A percentile compares a stretch with the other conserved stretches of the same genome.
These are phyloP conservation scores for Toxoplasma gondii DNA, from an alignment of 169 alveolate species.

Conservation along the genomic window DNA sequence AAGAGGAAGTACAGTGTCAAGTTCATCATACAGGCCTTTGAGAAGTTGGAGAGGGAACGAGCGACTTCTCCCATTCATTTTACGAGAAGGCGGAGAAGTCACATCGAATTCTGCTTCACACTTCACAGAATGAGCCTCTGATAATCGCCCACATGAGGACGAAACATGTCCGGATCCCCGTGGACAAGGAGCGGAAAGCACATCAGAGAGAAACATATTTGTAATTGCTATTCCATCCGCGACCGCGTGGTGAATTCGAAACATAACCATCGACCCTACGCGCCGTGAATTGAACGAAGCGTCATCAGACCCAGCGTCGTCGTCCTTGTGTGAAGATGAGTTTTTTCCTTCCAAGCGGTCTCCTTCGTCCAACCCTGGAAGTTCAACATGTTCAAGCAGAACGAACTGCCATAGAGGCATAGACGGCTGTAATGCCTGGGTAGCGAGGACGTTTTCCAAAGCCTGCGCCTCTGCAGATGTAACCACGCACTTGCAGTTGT, in stretches of 20 bases:
- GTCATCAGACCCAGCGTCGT: neutral
- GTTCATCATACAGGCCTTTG: too few species aligned
- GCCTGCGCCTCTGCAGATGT: constrained; percentile 38
- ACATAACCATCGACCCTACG: constrained; percentile 48
- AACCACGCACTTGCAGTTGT: neutral
- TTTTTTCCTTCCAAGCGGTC: neutral
- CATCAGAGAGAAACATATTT: constrained; percentile 55
- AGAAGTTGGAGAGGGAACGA: too few species aligned
- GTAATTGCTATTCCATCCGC: constrained; percentile 62
- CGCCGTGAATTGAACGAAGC: neutral
- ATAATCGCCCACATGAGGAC: neutral
- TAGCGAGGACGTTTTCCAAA: neutral
- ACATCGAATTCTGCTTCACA: neutral
- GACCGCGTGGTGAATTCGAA: constrained; percentile 63
- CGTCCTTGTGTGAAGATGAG: neutral
- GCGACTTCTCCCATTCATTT: too few species aligned
- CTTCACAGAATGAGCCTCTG: neutral
- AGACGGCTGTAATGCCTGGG: constrained; percentile 54
- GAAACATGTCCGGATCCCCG: neutral
- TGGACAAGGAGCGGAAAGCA: constrained; percentile 21
- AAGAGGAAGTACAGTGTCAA: too few species aligned
- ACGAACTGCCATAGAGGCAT: constrained; percentile 64
- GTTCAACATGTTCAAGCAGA: constrained; percentile 34
- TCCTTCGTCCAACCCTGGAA: constrained; percentile 27
- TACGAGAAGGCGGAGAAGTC: neutral